phyloP scores from a whole-genome alignment of 352 stramenopile genomes.

The Globisporangium megalacanthum region DNA sequence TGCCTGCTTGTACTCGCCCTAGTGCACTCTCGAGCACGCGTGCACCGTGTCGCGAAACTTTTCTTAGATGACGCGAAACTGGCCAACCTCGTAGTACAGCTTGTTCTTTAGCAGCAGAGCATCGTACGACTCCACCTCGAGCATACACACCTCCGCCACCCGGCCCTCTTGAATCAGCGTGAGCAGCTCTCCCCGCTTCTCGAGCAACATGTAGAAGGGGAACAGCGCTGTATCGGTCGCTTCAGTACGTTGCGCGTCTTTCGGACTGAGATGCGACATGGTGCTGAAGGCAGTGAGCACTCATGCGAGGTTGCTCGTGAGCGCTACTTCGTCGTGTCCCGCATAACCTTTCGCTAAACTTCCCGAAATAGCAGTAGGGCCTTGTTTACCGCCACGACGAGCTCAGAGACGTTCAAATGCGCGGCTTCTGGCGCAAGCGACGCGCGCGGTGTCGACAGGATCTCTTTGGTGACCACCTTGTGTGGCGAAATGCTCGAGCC shows the following conservation, averaged over 20 bases:
- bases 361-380: slow-evolving; percentile 76
- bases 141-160: slow-evolving; percentile 42
- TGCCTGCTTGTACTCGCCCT: slow-evolving; percentile 81
- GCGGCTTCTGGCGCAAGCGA: slow-evolving; percentile 61
- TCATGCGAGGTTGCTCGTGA: slow-evolving; percentile 29
- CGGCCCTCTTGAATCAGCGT: slow-evolving; percentile 67
- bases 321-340: slow-evolving; percentile 51
- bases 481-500: no score
- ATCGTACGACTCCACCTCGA: slow-evolving; percentile 66
- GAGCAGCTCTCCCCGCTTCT: slow-evolving; percentile 74
- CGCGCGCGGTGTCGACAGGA: no score
- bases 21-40: slow-evolving; percentile 71
- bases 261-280: slow-evolving; percentile 23
- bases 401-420: slow-evolving; percentile 44
- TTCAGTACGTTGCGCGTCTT: slow-evolving; percentile 70
- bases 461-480: no score
- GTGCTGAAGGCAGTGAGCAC: slow-evolving; percentile 27
- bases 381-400: slow-evolving; percentile 55
- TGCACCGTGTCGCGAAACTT: slow-evolving; percentile 75
- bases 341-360: slow-evolving; percentile 77
- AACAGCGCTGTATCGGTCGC: slow-evolving; percentile 84
- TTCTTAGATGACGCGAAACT: slow-evolving; percentile 59
- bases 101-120: slow-evolving; percentile 63
- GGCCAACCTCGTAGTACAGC: slow-evolving; percentile 76
- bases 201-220: slow-evolving; percentile 74